Evolutionary conservation across 176 grass and related monocot species (phyloP), one percentile per base, ranked within the genome.

Genomic region (Carex parvula): DNA sequence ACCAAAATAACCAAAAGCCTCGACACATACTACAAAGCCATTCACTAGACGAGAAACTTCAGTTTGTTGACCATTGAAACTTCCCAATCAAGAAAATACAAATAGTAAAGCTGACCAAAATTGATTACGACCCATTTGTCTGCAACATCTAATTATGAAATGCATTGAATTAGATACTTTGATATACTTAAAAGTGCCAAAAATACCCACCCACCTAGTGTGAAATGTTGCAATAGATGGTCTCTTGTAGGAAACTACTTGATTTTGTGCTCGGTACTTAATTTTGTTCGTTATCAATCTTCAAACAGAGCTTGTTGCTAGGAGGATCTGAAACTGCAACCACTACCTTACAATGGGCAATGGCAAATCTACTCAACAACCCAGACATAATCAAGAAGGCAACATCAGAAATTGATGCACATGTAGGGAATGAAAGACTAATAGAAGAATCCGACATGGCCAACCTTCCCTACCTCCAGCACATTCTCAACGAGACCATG

Each of bases 361-460:
- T 82, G 60, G 59, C 80, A 6, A 30, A 24, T 62, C 60, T 82
- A 82, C 59, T 82, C 3, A 82, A 82, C 44, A 21, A 67, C 1
- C 80, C 80, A 64, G 12, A 82, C 15, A 65, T 52, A 66, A 1
- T 82, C 7, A 48, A 67, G 60, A 82, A 82, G 24, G 80, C 59
- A 13, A 17, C 4, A 50, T 9, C 39, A 48, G 60, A 82, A 35
- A 82, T 82, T 5, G 80, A 82, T 33, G 10, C 3, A 13, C 80
- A 65, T 24, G 80, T 82, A 1, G 80, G 80, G 18, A 67, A 66
- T 67, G 42, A 67, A 5, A 44, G 80, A 65, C 59, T 82, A 4
- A 53, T 82, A 82, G 39, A 82, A 82, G 80, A 82, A 65, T 82
- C 80, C 1, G 80, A 82, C 59, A 82, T 50, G 18, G 7, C 37